Evolutionary conservation across 495 filamentous ascomycete genomes (phyloP).

Genomic region (Podospora pseudopauciseta): DNA sequence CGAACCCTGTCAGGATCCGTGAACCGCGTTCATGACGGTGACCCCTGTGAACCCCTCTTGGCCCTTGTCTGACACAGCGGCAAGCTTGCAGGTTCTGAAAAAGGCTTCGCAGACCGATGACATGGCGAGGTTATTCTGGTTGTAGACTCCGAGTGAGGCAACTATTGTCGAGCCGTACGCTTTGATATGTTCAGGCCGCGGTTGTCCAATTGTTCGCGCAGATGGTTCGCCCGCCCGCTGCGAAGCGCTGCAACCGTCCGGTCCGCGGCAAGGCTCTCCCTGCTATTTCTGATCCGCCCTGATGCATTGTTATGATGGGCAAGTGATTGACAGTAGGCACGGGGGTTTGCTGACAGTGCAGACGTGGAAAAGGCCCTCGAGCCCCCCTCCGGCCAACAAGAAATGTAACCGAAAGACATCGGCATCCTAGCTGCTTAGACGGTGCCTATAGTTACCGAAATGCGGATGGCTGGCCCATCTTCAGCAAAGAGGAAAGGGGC

Average conservation of each 20-base stretch:
- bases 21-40: constrained; percentile 10
- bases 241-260: constrained; percentile 7
- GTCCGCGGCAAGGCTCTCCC: constrained; percentile 5
- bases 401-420: neutral
- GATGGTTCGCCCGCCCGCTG: no score
- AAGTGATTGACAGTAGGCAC: neutral
- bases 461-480: neutral
- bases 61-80: no score
- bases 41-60: constrained; percentile 17
- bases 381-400: neutral
- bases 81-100: no score
- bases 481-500: neutral
- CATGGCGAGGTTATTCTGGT: neutral
- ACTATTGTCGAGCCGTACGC: constrained; percentile 4
- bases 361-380: no score
- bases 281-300: neutral
- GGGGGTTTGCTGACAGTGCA: neutral
- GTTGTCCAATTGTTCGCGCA: neutral
- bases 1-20: constrained; percentile 28
- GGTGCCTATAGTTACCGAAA: neutral
- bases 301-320: neutral
- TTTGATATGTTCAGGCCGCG: neutral
- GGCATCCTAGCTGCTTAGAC: no score
- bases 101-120: no score
- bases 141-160: neutral